These are phyloP conservation scores for Jackrogersella multiformis DNA, from an alignment of 495 filamentous ascomycete species.

Conservation along the genomic window DNA sequence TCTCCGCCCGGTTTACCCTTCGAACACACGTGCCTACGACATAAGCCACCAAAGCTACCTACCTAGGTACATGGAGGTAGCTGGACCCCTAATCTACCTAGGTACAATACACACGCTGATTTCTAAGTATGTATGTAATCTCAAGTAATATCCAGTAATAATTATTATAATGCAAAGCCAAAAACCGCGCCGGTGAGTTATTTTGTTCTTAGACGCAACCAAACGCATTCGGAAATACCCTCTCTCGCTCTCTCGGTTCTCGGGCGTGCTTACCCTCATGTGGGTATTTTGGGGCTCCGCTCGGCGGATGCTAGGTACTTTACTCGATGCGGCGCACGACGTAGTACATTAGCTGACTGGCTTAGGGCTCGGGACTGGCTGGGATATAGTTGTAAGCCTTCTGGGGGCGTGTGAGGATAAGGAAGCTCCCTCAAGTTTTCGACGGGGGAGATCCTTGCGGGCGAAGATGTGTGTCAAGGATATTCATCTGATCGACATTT, in stretches of 20 bases:
- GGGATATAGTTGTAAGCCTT: constrained; percentile 2
- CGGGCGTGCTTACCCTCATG: background rate
- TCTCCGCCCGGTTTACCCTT: constrained; percentile 2
- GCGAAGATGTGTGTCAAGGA: background rate
- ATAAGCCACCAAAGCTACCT: no score
- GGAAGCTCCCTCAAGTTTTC: constrained; percentile 1
- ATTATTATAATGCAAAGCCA: constrained; percentile 17
- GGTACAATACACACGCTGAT: background rate
- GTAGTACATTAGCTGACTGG: background rate
- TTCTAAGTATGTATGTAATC: background rate
- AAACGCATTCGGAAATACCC: constrained; percentile 31
- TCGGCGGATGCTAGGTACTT: constrained; percentile 26
- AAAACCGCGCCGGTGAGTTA: constrained; percentile 32
- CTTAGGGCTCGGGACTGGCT: background rate
- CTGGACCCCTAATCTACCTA: constrained; percentile 30
- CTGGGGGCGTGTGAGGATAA: constrained; percentile 14
- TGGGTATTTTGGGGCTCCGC: constrained; percentile 32
- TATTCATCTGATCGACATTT: constrained; percentile 33
- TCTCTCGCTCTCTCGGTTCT: constrained; percentile 1
- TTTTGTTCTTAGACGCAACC: constrained; percentile 38
- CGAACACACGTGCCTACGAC: constrained; percentile 3
- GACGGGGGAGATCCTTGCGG: constrained; percentile 13
- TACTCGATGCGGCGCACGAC: constrained; percentile 24
- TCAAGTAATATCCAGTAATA: constrained; percentile 28
- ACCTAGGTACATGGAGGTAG: background rate